A percentile compares a stretch with the other conserved stretches of the same genome.
Conservation (phyloP, 345 rosid genomes). For the Isatis tinctoria region DNA sequence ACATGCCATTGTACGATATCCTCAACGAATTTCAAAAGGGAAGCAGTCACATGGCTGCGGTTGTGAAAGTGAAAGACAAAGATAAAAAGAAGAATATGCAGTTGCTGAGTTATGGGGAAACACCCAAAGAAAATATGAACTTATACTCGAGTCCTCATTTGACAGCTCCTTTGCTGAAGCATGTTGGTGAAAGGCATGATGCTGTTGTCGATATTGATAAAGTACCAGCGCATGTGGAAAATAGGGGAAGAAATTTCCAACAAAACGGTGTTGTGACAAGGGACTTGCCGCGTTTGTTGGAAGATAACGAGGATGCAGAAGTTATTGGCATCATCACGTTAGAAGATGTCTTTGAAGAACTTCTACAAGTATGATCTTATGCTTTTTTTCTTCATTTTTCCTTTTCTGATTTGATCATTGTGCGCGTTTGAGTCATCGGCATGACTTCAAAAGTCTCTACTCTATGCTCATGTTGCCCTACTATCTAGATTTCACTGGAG, state of each 20-base stretch:
- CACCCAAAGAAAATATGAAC: slow-evolving; percentile 32
- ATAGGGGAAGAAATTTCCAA: slow-evolving; percentile 30
- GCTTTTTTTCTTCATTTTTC: neutral
- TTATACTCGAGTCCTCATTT: slow-evolving; percentile 30
- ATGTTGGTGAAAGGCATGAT: slow-evolving; percentile 32
- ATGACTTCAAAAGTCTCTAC: neutral
- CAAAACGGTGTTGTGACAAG: slow-evolving; percentile 30
- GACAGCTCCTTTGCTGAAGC: slow-evolving; percentile 52
- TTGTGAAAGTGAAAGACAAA: slow-evolving; percentile 51
- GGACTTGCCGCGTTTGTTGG: slow-evolving; percentile 35
- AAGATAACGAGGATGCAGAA: slow-evolving; percentile 73
- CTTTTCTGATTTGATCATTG: neutral
- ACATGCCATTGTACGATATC: slow-evolving; percentile 85
- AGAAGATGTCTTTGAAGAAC: slow-evolving; percentile 88
- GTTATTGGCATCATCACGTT: slow-evolving; percentile 79
- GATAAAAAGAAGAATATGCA: slow-evolving; percentile 31
- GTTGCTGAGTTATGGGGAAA: slow-evolving; percentile 27
- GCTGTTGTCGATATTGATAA: slow-evolving; percentile 50
- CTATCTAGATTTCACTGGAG: neutral
- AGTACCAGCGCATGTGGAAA: slow-evolving; percentile 31
- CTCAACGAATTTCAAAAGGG: slow-evolving; percentile 88
- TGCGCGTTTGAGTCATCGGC: neutral
- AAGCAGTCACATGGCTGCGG: slow-evolving; percentile 93
- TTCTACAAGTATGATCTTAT: slow-evolving; percentile 53
- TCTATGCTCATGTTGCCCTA: neutral